Evolutionary conservation across 495 filamentous ascomycete species (phyloP).

Genomic region (Amphirosellinia nigrospora): DNA sequence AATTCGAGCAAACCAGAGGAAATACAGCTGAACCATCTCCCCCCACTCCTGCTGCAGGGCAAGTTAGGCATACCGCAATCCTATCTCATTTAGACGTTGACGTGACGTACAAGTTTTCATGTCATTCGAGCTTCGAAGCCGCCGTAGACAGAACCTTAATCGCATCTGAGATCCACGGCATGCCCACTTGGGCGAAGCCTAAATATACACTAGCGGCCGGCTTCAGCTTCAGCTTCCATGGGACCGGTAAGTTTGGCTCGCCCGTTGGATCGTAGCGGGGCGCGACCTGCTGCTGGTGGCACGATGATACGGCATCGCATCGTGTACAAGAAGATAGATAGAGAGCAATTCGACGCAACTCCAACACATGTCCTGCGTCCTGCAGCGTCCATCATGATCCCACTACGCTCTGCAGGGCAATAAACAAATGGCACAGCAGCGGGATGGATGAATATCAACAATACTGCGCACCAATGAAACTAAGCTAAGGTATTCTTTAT

Average conservation of each 20-base stretch:
- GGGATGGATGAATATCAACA: neutral
- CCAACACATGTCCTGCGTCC: neutral
- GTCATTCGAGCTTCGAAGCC: neutral
- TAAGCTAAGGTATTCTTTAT: neutral
- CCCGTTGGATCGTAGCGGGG: constrained; percentile 17
- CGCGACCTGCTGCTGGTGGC: too few species aligned
- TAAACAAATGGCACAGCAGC: neutral
- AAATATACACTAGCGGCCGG: constrained; percentile 4
- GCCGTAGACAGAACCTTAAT: neutral
- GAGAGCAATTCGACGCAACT: neutral
- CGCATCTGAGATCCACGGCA: neutral
- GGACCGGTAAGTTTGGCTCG: constrained; percentile 13
- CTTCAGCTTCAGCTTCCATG: constrained; percentile 4
- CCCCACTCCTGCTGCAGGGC: neutral
- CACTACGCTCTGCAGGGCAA: neutral
- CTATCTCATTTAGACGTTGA: neutral
- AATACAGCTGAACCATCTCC: neutral
- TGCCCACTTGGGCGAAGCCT: neutral
- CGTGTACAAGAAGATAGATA: too few species aligned
- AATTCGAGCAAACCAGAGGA: too few species aligned
- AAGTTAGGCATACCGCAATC: neutral
- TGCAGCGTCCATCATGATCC: neutral
- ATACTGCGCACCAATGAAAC: neutral
- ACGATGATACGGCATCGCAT: neutral
- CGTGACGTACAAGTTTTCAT: neutral